Evolutionary conservation across 164 flowering plant species (phyloP).

Genomic region (Kalanchoe fedtschenkoi): DNA sequence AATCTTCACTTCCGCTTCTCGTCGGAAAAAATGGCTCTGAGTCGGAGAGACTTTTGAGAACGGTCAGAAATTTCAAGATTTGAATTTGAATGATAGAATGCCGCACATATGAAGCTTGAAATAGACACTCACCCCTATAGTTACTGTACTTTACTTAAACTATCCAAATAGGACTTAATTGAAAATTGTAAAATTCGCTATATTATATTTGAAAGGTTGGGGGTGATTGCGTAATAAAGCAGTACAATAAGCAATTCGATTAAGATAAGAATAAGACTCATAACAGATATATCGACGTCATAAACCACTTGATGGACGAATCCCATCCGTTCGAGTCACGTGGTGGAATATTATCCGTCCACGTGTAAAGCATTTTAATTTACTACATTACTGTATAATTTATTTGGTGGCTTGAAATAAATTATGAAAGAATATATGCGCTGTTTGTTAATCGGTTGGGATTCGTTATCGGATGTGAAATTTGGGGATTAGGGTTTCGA

Average conservation of each 20-base stretch:
- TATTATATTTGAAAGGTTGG: too few relatives aligned
- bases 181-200: too few relatives aligned
- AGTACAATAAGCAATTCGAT: too few relatives aligned
- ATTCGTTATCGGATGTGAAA: neutral
- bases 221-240: neutral
- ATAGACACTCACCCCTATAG: too few relatives aligned
- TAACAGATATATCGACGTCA: neutral
- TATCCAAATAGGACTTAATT: too few relatives aligned
- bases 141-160: too few relatives aligned
- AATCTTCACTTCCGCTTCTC: neutral
- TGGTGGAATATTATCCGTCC: neutral
- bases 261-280: neutral
- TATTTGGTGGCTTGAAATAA: too few relatives aligned
- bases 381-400: too few relatives aligned
- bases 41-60: neutral
- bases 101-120: neutral
- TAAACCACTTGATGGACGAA: neutral
- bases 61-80: neutral
- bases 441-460: too few relatives aligned
- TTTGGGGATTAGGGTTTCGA: constrained; percentile 1
- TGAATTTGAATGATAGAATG: neutral
- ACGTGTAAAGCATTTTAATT: neutral
- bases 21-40: neutral
- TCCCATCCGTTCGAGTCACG: neutral
- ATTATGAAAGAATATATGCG: neutral